A percentile compares a stretch with the other conserved stretches of the same genome.
Evolutionary conservation across 768 basidiomycete genomes (phyloP).

Genomic region (Serendipita sp.): DNA sequence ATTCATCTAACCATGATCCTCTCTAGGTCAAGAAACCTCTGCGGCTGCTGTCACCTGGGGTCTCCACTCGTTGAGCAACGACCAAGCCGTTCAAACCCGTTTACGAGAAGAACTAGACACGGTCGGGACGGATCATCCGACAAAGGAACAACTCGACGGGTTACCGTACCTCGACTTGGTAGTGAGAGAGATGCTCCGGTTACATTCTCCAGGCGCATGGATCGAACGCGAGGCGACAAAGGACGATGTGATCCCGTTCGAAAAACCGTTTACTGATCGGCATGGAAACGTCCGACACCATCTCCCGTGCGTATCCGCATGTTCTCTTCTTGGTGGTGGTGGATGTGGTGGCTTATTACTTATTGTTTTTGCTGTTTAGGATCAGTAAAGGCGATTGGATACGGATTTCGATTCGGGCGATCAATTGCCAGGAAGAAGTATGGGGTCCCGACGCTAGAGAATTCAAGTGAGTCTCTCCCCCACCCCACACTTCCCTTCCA

Average conservation of each 20-base stretch:
- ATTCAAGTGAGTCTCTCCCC: conserved; percentile 17
- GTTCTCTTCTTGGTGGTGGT: not conserved
- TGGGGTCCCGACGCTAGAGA: conserved; percentile 24
- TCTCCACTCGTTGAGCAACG: not conserved
- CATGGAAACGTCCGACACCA: not conserved
- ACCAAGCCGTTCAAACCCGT: not conserved
- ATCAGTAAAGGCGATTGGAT: conserved; percentile 12
- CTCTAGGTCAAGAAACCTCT: not conserved
- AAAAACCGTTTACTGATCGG: not conserved
- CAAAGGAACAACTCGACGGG: conserved; percentile 9
- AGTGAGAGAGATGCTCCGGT: conserved; percentile 13
- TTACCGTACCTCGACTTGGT: conserved; percentile 15
- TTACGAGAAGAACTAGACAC: conserved; percentile 11
- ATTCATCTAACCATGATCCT: not conserved
- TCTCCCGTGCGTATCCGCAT: not conserved
- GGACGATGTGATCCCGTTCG: conserved; percentile 16
- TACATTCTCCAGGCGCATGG: conserved; percentile 12
- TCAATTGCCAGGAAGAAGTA: conserved; percentile 18
- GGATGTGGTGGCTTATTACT: not conserved
- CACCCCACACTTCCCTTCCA: not conserved
- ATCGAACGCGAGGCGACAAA: conserved; percentile 12
- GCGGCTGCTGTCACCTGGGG: conserved; percentile 3
- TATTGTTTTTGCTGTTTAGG: conserved; percentile 9
- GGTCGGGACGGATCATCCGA: not conserved
- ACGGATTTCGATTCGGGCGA: conserved; percentile 17